Percentiles rank a stretch among this genome's conserved stretches.
These are phyloP conservation scores for Hericium erinaceus DNA, from an alignment of 768 basidiomycete species.

Conservation along the genomic window DNA sequence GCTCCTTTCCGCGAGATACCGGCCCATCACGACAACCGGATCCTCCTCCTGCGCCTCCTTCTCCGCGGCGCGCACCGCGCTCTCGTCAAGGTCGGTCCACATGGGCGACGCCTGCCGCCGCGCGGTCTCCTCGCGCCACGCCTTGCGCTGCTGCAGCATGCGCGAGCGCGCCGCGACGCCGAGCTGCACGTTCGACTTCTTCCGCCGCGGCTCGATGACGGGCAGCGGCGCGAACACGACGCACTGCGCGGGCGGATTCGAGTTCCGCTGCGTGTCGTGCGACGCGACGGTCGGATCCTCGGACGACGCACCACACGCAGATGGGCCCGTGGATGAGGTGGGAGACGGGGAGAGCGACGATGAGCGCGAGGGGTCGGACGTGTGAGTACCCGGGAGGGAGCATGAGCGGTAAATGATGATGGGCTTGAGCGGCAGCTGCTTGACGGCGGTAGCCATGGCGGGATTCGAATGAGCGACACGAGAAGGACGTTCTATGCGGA, in stretches of 20 bases:
- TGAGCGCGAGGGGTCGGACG: not conserved
- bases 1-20: conserved; percentile 9
- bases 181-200: conserved; percentile 21
- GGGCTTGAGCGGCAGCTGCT: no score
- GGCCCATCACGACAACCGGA: conserved; percentile 8
- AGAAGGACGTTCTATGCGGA: no score
- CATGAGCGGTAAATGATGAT: not conserved
- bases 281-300: conserved; percentile 1
- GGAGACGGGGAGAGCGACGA: conserved; percentile 7
- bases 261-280: conserved; percentile 11
- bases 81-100: conserved; percentile 5
- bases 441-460: no score
- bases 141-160: conserved; percentile 21
- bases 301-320: not conserved
- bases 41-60: conserved; percentile 8
- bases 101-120: not conserved
- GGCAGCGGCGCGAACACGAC: conserved; percentile 30
- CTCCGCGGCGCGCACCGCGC: not conserved
- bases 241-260: conserved; percentile 7
- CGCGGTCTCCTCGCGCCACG: not conserved
- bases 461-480: no score
- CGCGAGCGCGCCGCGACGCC: conserved; percentile 29
- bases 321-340: not conserved
- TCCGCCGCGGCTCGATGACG: conserved; percentile 21
- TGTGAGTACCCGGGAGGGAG: not conserved